Base-by-base conservation (phyloP, 2,329 filamentous ascomycete species). In the Scytalidium lignicola region DNA sequence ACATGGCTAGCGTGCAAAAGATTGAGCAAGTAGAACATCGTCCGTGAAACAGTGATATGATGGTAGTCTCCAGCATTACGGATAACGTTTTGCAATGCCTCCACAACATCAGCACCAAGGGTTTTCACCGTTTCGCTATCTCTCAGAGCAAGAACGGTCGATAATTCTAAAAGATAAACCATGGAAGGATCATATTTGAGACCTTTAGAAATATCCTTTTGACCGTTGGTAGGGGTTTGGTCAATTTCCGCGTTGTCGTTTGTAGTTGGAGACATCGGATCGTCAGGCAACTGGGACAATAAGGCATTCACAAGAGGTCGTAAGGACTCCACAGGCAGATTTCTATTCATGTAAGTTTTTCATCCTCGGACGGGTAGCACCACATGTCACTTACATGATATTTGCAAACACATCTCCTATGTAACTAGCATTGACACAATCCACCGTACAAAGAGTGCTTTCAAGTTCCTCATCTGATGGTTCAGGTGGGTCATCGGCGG, bases 381-480 rank as follows among this genome's bases (percentile, higher is more conserved):
- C 10, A 26, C 6, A 10, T 26, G 10, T 26, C 44, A 73, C 81
- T 75, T 73, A 90, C 83, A 81, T 79, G 55, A 97, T 85, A 62
- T 96, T 95, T 12, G 80, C 77, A 58, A 97, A 84, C 2, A 97
- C 83, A 54, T 87, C 82, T 51, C 85, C 83, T 63, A 97, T 86
- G 48, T 86, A 84, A 65, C 93, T 99, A 41, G 90, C 86, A 58
- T 88, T 92, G 40, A 99, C 84, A 61, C 92, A 99, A 65, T 97
- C 93, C 2, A 96, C 88, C 1, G 93, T 92, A 64, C 88, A 93
- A 9, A 99, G 74, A 0, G 93, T 97, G 64, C 93, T 96, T 62
- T 99, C 93, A 23, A 99, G 77, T 66, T 99, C 93, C 65, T 97
- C 92, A 56, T 97, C 90, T 1, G 93, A 97, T 2, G 93, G 93